Evolutionary conservation across 345 rosid genomes (phyloP), one percentile per base, ranked within the genome.

Genomic region (Raphanus raphanistrum): DNA sequence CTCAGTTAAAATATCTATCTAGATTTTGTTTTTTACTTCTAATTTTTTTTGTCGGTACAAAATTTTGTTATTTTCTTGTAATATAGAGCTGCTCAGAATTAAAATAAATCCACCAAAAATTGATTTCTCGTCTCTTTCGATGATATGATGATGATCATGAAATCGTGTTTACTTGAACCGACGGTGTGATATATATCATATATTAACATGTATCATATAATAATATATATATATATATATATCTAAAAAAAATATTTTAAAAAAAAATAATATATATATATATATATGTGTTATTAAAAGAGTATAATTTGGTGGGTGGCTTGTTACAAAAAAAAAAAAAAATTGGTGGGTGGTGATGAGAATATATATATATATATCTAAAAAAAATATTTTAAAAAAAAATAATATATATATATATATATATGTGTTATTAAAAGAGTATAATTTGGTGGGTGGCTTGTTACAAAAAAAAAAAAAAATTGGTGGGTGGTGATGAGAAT

Each of bases 401-500:
- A n/a, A n/a, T n/a, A n/a, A n/a, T n/a, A n/a, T n/a, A n/a, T n/a
- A n/a, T n/a, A n/a, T n/a, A n/a, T n/a, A n/a, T n/a, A n/a, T n/a
- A 12, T 31, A 15, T 66, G 28, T n/a, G 54, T 10, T 16, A 36
- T 33, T 26, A n/a, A 62, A 62, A 32, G 74, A 62, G 70, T 27
- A 77, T 68, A 31, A 70, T 52, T 2, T 35, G 41, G 41, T 35
- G 74, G 68, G 79, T 68, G 63, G 52, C n/a, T n/a, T n/a, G n/a
- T n/a, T n/a, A n/a, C n/a, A n/a, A n/a, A n/a, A n/a, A n/a, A n/a
- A n/a, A n/a, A n/a, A n/a, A n/a, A n/a, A n/a, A n/a, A n/a, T 1
- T 33, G 36, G 36, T 33, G 74, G 68, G 79, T 68, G 62, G 52
- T 28, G 72, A 77, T 63, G 61, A 71, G 66, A 71, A 38, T 36